Evolutionary conservation across 2,329 filamentous ascomycete species (phyloP).

Genomic region (Fusarium torulosum): DNA sequence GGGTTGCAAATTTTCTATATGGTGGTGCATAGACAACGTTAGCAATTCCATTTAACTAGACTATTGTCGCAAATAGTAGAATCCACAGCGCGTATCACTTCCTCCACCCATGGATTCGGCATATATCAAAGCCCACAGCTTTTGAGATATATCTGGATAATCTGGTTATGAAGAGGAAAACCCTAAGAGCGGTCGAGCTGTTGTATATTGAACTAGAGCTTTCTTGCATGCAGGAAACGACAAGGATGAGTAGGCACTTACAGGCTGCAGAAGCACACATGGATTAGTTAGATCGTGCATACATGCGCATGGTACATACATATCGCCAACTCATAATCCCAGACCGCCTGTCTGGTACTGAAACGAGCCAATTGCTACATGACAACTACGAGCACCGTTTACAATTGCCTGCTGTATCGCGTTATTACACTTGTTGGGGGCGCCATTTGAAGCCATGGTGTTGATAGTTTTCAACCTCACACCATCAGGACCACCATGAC

Average conservation of each 20-base stretch:
- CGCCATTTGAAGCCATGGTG: constrained; percentile 6
- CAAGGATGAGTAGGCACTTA: not conserved
- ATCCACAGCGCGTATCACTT: not conserved
- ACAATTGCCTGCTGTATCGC: constrained; percentile 24
- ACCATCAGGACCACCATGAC: not conserved
- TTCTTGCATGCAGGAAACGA: constrained; percentile 14
- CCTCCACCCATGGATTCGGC: not conserved
- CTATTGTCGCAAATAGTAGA: not conserved
- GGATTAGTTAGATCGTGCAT: constrained; percentile 42
- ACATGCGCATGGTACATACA: constrained; percentile 37
- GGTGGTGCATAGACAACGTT: not conserved
- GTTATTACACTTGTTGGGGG: constrained; percentile 28
- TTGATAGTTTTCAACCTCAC: constrained; percentile 3
- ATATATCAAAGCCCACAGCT: not conserved
- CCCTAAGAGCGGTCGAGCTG: constrained; percentile 15
- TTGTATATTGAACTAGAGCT: constrained; percentile 25
- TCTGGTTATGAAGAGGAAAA: not conserved
- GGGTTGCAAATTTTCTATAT: too few species aligned
- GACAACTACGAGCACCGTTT: constrained; percentile 21
- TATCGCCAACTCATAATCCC: constrained; percentile 47
- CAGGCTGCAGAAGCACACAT: constrained; percentile 16
- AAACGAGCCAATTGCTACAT: constrained; percentile 34
- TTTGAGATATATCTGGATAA: not conserved
- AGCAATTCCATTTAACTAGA: not conserved
- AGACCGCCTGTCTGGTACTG: constrained; percentile 44